Conservation (phyloP, 768 basidiomycete genomes). For the Pleurotus citrinopileatus region DNA sequence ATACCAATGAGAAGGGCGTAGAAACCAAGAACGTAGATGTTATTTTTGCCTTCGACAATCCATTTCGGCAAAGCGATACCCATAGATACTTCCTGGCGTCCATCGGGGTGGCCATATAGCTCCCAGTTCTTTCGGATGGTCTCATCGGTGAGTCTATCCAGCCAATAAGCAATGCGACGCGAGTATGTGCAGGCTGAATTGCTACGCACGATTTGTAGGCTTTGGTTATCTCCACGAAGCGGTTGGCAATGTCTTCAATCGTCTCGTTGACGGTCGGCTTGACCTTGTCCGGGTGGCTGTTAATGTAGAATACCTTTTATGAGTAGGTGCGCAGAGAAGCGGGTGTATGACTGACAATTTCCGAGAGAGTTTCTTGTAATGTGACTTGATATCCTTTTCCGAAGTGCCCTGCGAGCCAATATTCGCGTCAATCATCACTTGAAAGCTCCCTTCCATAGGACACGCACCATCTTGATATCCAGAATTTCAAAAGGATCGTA, state of each 20-base stretch:
- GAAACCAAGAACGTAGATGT: slow-evolving; percentile 82
- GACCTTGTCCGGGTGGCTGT: slow-evolving; percentile 99
- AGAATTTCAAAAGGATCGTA: slow-evolving; percentile 97
- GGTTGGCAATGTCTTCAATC: slow-evolving; percentile 77
- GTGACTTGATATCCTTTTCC: slow-evolving; percentile 93
- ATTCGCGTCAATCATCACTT: slow-evolving; percentile 9
- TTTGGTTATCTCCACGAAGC: slow-evolving; percentile 92
- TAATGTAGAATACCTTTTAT: neutral
- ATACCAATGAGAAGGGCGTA: slow-evolving; percentile 91
- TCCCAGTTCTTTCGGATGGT: slow-evolving; percentile 88
- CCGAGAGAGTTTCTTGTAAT: slow-evolving; percentile 89
- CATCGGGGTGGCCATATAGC: slow-evolving; percentile 92
- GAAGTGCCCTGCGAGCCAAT: slow-evolving; percentile 46
- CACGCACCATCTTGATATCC: slow-evolving; percentile 65
- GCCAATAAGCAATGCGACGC: neutral
- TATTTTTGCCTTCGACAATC: slow-evolving; percentile 91
- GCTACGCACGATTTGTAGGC: slow-evolving; percentile 87
- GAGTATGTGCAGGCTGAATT: neutral
- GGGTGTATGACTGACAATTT: slow-evolving; percentile 59
- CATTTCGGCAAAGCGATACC: slow-evolving; percentile 94
- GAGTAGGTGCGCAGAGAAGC: neutral
- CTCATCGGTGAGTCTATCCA: slow-evolving; percentile 80
- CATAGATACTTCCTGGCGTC: slow-evolving; percentile 90
- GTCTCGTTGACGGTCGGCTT: slow-evolving; percentile 80
- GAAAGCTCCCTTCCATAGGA: slow-evolving; percentile 2